phyloP scores from a whole-genome alignment of 1,284 basidiomycete genomes.

The Microbotryomycetes sp. region DNA sequence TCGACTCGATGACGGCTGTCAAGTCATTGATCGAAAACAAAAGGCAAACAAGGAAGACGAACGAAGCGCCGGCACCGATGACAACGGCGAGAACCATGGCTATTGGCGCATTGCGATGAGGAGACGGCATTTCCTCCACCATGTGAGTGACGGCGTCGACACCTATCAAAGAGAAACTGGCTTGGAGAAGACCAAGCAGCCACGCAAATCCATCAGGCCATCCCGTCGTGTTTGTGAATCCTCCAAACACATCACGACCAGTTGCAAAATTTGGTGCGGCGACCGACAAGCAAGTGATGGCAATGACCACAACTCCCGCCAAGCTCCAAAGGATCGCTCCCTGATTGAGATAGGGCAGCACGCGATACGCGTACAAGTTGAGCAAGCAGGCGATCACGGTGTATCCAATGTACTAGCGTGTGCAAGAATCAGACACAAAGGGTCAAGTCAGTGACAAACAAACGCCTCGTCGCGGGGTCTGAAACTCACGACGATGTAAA shows the following conservation, averaged over 20 bases:
- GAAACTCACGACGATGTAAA: slow-evolving; percentile 15
- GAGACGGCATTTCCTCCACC: slow-evolving; percentile 60
- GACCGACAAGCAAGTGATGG: slow-evolving; percentile 44
- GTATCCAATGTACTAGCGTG: background rate
- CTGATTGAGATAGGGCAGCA: slow-evolving; percentile 41
- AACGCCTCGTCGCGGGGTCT: background rate
- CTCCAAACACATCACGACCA: slow-evolving; percentile 45
- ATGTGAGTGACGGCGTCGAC: slow-evolving; percentile 42
- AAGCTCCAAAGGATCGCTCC: slow-evolving; percentile 43
- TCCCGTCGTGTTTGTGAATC: slow-evolving; percentile 46
- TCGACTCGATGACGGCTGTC: slow-evolving; percentile 50
- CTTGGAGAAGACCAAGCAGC: slow-evolving; percentile 46
- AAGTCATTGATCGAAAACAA: slow-evolving; percentile 61
- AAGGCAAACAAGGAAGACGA: slow-evolving; percentile 62
- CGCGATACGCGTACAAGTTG: slow-evolving; percentile 40
- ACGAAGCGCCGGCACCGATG: slow-evolving; percentile 55
- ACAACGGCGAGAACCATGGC: slow-evolving; percentile 58
- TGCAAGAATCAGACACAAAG: background rate
- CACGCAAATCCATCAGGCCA: slow-evolving; percentile 48
- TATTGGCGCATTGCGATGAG: slow-evolving; percentile 53
- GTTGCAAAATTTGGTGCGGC: slow-evolving; percentile 42
- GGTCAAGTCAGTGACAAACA: slow-evolving; percentile 7
- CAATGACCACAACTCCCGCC: slow-evolving; percentile 41
- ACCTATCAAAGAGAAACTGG: slow-evolving; percentile 44
- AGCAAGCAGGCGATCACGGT: slow-evolving; percentile 7